Evolutionary conservation across 345 rosid genomes (phyloP), one percentile per base, ranked within the genome.

Genomic region (Leavenworthia alabamica): DNA sequence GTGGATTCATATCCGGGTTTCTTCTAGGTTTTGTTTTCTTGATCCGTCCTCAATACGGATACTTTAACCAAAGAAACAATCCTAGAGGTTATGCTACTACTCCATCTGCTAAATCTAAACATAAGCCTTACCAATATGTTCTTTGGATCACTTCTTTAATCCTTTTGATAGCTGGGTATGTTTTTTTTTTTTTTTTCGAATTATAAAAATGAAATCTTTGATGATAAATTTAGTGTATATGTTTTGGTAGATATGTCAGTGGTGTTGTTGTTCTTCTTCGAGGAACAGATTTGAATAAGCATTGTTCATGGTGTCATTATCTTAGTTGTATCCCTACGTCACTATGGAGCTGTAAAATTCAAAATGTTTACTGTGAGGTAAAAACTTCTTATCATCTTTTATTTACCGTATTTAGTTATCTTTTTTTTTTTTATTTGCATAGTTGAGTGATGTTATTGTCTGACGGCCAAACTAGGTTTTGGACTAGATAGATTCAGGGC

Each of bases 1-100:
- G 99, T 35, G 99, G 99, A 61, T 94, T 94, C 74, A 27, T 84
- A 8, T 71, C 90, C 13, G 99, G 99, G 27, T 90, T 90, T 72
- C 80, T 94, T 62, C 95, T 90, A n/a, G 99, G 99, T 56, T 94
- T 94, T 62, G 81, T 90, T 46, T 75, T 87, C 70, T 77, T 94
- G 48, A 75, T 88, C 12, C 89, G 95, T 28, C 99, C 97, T 24
- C 99, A 90, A 54, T 94, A 82, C 37, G 97, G 92, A 28, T 94
- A 87, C 82, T 75, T 75, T 45, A 82, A 77, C 74, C 71, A 75
- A 55, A 80, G 72, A 19, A 70, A 80, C n/a, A 70, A 77, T 56
- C 86, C 89, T 56, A 82, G 77, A 0, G 80, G 85, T 35, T 70
- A 37, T 26, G 46, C 55, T 46, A n/a, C n/a, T n/a, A 64, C 70